Base-by-base conservation (phyloP, 495 filamentous ascomycete genomes). In the Talaromyces borbonicus region DNA sequence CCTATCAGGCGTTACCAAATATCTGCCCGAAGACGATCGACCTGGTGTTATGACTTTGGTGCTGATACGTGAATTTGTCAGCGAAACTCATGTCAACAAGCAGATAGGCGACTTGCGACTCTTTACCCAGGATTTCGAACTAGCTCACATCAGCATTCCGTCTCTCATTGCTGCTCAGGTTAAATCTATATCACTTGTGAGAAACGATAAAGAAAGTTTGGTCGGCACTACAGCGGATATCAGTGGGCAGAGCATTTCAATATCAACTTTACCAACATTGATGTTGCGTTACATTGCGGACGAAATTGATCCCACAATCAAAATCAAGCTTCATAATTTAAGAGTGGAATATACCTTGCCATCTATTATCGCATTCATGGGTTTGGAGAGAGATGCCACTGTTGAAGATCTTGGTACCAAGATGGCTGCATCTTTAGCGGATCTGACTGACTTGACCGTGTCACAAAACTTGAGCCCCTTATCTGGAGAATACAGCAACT, bases 21-120 rank as follows among this genome's bases (percentile, higher is more conserved):
- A 97, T 55, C 71, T 99, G 4, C 90, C 93, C 0, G 89, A 97
- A 56, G 93, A 97, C 65, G 90, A 96, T 50, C 79, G 92, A 0
- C 93, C 93, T 11, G 93, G 93, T 0, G 66, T 97, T 22, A 62
- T 99, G 26, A 90, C 82, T 5, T 64, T 97, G 12, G 67, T 73
- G 8, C 62, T 77, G n/a, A 54, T 95, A 31, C 73, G 78, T 37
- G 70, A 79, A 6, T 48, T 88, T 8, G 74, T 81, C 18, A 57
- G 71, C 14, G 53, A 72, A 15, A 63, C 84, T 12, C 72, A 80
- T 33, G 47, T 88, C 30, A 73, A 77, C 16, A 74, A 80, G 2
- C 66, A 68, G 24, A 66, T 96, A 33, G 92, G 92, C 0, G 60
- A 64, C 26, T 49, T 95, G 7, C 66, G 77, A 14, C 56, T 77